Evolutionary conservation across 2,329 filamentous ascomycete species (phyloP), one percentile per base, ranked within the genome.

Genomic region (Fusarium palustre): DNA sequence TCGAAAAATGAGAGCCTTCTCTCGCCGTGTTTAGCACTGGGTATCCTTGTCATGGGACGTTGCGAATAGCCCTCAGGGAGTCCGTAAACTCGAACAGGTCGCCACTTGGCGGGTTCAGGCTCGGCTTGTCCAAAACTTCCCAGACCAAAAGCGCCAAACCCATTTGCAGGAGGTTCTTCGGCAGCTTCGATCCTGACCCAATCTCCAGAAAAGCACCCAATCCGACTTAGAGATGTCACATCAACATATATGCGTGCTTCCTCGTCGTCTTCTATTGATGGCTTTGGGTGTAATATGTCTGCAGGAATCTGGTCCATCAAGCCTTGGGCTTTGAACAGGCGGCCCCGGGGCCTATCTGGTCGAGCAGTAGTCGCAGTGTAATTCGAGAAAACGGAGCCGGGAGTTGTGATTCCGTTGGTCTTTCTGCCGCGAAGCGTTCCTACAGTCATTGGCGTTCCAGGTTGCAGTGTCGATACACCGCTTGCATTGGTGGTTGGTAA

Each of bases 201-300:
- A 76, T 99, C 96, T 31, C 96, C 96, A 1, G 95, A 98, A 77
- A 99, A 99, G 79, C 95, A 98, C 18, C 95, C 94, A 55, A 99
- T 91, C 72, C 94, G 94, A 16, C 93, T 91, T 22, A 99, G 81
- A 2, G 93, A 92, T 59, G 88, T 90, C 10, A 97, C 91, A 73
- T 97, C 94, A 7, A 99, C 94, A 75, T 95, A 99, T 3, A 98
- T 87, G 48, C 96, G 90, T 3, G 93, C 90, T 72, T 97, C 91
- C 69, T 97, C 94, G 65, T 99, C 96, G 64, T 97, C 94, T 28
- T 89, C 87, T 1, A 85, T 79, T 2, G 81, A 82, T 4, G 96
- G 95, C 70, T 92, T 94, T 0, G 96, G 96, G 69, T 98, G 91
- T 3, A 99, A 83, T 3, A 97, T 80, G 43, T 95, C 92, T 49